A percentile compares a stretch with the other conserved stretches of the same genome.
phyloP scores from a whole-genome alignment of 2,329 filamentous ascomycete species.

The Fusarium equiseti region DNA sequence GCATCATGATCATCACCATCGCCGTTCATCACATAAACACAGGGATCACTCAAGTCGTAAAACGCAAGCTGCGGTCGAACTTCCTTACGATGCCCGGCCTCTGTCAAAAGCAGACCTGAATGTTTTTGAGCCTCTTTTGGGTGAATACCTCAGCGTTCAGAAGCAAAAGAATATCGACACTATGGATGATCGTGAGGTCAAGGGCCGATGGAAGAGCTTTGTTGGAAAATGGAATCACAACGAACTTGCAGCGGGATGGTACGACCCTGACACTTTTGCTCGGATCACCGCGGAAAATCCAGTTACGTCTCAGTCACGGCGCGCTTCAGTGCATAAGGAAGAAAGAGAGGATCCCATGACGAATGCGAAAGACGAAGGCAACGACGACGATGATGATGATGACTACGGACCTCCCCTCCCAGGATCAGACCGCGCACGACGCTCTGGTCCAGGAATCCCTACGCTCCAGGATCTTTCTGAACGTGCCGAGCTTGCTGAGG shows the following conservation, averaged over 20 bases:
- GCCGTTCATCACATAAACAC: slow-evolving; percentile 45
- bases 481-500: slow-evolving; percentile 61
- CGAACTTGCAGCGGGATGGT: slow-evolving; percentile 92
- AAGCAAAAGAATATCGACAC: slow-evolving; percentile 78
- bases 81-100: slow-evolving; percentile 75
- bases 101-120: slow-evolving; percentile 78
- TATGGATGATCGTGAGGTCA: slow-evolving; percentile 79
- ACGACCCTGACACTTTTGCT: slow-evolving; percentile 79
- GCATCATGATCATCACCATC: slow-evolving; percentile 13
- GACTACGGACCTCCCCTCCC: slow-evolving; percentile 64
- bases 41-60: slow-evolving; percentile 33
- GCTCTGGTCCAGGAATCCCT: slow-evolving; percentile 73
- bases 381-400: slow-evolving; percentile 70
- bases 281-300: slow-evolving; percentile 50
- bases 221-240: slow-evolving; percentile 90
- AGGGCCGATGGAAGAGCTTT: slow-evolving; percentile 94
- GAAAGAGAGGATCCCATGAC: slow-evolving; percentile 60
- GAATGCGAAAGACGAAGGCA: slow-evolving; percentile 54
- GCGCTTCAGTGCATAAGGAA: slow-evolving; percentile 23
- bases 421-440: slow-evolving; percentile 41
- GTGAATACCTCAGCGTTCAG: slow-evolving; percentile 88
- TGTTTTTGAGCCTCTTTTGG: slow-evolving; percentile 78
- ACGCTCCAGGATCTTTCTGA: slow-evolving; percentile 79
- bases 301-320: slow-evolving; percentile 10
- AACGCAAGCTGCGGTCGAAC: slow-evolving; percentile 37